phyloP scores from a whole-genome alignment of 352 stramenopile species.

The Phytophthora uliginosa region DNA sequence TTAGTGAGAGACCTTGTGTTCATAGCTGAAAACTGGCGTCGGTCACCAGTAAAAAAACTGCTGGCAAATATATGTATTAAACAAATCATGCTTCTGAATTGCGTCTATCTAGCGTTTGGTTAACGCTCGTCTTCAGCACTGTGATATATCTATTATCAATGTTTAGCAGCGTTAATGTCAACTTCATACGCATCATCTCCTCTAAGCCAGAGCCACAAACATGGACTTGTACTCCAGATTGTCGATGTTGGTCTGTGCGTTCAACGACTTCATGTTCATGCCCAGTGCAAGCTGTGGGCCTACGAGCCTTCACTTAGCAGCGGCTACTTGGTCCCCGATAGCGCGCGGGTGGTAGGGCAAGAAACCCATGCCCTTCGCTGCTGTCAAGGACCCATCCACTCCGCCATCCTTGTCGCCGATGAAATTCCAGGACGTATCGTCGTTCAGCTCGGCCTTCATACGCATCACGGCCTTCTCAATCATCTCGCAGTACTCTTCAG shows the following conservation, averaged over 20 bases:
- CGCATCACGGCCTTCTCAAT: constrained; percentile 66
- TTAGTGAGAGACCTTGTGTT: no score
- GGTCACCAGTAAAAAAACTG: no score
- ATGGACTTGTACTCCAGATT: constrained; percentile 85
- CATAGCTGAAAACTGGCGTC: no score
- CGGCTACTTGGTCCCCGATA: constrained; percentile 54
- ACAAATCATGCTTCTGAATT: no score
- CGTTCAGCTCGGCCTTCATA: constrained; percentile 70
- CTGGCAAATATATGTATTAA: no score
- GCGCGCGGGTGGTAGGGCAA: constrained; percentile 61
- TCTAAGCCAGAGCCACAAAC: constrained; percentile 79
- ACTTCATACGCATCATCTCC: no score
- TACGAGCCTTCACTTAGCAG: constrained; percentile 57
- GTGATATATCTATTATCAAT: no score
- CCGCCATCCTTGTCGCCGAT: constrained; percentile 77
- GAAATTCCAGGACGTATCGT: constrained; percentile 68
- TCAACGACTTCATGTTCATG: constrained; percentile 49
- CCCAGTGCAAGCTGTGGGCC: constrained; percentile 65
- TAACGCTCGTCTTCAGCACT: no score
- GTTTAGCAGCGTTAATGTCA: no score
- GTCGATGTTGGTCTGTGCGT: constrained; percentile 74
- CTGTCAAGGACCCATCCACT: constrained; percentile 71
- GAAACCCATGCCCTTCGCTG: constrained; percentile 62
- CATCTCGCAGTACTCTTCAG: constrained; percentile 61
- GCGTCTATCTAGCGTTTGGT: no score